Conservation (phyloP, 2,329 filamentous ascomycete species). For the Neocatenulostroma microsporum region DNA sequence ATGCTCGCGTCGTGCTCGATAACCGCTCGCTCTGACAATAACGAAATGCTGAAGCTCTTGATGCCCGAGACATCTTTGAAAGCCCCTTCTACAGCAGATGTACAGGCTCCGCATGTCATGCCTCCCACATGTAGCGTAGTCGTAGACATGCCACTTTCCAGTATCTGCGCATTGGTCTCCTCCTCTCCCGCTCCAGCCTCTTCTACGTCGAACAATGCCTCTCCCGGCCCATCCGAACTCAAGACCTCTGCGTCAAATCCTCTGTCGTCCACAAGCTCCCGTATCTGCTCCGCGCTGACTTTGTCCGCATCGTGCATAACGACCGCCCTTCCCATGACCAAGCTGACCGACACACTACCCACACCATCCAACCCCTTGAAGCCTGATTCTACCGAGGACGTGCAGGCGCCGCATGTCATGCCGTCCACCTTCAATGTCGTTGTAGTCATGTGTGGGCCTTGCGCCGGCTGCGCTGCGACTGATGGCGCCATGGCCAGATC, state of each 20-base stretch:
- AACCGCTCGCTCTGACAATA: slow-evolving; percentile 91
- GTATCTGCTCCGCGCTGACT: slow-evolving; percentile 66
- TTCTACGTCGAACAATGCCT: slow-evolving; percentile 16
- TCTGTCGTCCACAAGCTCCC: slow-evolving; percentile 81
- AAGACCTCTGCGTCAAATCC: slow-evolving; percentile 72
- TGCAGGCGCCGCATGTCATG: slow-evolving; percentile 84
- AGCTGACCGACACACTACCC: slow-evolving; percentile 79
- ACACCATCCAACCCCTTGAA: slow-evolving; percentile 76
- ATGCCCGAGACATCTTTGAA: slow-evolving; percentile 77
- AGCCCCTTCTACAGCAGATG: slow-evolving; percentile 85
- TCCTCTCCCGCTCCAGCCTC: slow-evolving; percentile 15
- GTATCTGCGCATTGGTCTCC: slow-evolving; percentile 10
- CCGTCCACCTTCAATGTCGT: slow-evolving; percentile 87
- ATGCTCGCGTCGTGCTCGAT: slow-evolving; percentile 74
- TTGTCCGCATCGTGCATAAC: slow-evolving; percentile 75
- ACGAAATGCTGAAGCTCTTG: slow-evolving; percentile 78
- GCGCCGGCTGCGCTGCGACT: slow-evolving; percentile 9
- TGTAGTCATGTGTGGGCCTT: slow-evolving; percentile 59
- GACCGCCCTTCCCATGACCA: slow-evolving; percentile 93
- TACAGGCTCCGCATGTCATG: slow-evolving; percentile 85
- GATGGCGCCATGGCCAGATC: slow-evolving; percentile 22
- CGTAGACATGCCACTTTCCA: slow-evolving; percentile 63
- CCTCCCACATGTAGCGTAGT: slow-evolving; percentile 87
- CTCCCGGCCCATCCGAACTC: slow-evolving; percentile 23
- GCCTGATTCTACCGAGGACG: slow-evolving; percentile 81